phyloP scores from a whole-genome alignment of 208 protist species.

The Leptomonas seymouri region DNA sequence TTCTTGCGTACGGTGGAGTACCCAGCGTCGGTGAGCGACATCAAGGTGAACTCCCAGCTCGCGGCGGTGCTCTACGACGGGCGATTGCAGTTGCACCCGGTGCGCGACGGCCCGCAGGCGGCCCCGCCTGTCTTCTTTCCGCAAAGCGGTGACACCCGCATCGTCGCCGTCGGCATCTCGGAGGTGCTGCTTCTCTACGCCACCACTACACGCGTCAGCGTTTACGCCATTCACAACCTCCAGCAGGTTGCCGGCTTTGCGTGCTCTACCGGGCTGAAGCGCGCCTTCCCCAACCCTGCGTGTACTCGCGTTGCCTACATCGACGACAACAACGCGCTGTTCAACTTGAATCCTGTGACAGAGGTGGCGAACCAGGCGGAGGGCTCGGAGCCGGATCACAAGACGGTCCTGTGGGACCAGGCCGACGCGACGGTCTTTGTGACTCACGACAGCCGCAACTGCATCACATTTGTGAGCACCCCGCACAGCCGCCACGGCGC shows the following conservation, averaged over 20 bases:
- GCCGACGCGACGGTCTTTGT: constrained; percentile 91
- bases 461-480: constrained; percentile 91
- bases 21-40: constrained; percentile 57
- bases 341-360: constrained; percentile 93
- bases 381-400: constrained; percentile 61
- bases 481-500: constrained; percentile 89
- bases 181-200: constrained; percentile 95
- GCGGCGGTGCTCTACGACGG: constrained; percentile 89
- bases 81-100: constrained; percentile 81
- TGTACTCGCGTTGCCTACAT: constrained; percentile 94
- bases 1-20: constrained; percentile 80
- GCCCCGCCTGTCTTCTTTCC: constrained; percentile 24
- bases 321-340: constrained; percentile 82
- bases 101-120: constrained; percentile 47
- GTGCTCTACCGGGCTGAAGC: constrained; percentile 63
- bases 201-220: constrained; percentile 68
- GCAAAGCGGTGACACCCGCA: constrained; percentile 41
- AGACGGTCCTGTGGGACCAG: constrained; percentile 92
- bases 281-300: constrained; percentile 81
- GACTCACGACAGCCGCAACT: constrained; percentile 64
- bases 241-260: constrained; percentile 86
- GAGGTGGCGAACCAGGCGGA: constrained; percentile 81
- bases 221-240: constrained; percentile 89
- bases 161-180: constrained; percentile 89
- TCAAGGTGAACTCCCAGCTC: constrained; percentile 82